Evolutionary conservation across 148 eudicot species (phyloP).

Genomic region (Drosera capensis): DNA sequence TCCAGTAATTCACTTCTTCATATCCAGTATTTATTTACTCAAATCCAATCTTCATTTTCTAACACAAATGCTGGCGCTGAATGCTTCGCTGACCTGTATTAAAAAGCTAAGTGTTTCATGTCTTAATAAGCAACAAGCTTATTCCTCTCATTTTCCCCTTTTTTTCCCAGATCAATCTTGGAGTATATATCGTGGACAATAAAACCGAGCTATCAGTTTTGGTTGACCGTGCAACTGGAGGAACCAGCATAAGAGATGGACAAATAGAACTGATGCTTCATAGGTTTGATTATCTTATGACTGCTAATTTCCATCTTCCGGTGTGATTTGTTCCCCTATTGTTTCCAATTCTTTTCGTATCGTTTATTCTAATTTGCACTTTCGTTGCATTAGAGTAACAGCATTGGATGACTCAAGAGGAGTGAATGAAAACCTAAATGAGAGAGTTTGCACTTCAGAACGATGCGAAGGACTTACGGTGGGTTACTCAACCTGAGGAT

Average conservation of each 20-base stretch:
- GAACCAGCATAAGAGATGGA: constrained; percentile 69
- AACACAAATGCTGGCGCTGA: too few relatives aligned
- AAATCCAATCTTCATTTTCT: too few relatives aligned
- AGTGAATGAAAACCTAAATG: constrained; percentile 59
- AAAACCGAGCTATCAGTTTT: constrained; percentile 63
- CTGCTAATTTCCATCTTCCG: neutral
- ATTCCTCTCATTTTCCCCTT: neutral
- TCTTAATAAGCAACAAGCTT: neutral
- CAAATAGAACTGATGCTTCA: constrained; percentile 84
- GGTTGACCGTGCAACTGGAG: constrained; percentile 90
- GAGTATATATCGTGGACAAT: constrained; percentile 40
- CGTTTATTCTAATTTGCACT: constrained; percentile 2
- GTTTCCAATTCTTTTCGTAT: neutral
- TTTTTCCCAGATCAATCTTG: constrained; percentile 67
- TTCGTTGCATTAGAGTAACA: constrained; percentile 31
- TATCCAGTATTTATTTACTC: neutral
- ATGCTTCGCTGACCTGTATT: too few relatives aligned
- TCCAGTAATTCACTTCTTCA: constrained; percentile 32
- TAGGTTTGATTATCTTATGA: constrained; percentile 25
- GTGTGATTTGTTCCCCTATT: too few relatives aligned
- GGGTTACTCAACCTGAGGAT: constrained; percentile 5
- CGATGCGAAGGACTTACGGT: constrained; percentile 75
- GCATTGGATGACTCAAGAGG: constrained; percentile 52
- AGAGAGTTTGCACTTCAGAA: constrained; percentile 35
- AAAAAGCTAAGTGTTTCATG: too few relatives aligned